Evolutionary conservation across 2,329 filamentous ascomycete species (phyloP).

Genomic region (Hymenoscyphus infarciens): DNA sequence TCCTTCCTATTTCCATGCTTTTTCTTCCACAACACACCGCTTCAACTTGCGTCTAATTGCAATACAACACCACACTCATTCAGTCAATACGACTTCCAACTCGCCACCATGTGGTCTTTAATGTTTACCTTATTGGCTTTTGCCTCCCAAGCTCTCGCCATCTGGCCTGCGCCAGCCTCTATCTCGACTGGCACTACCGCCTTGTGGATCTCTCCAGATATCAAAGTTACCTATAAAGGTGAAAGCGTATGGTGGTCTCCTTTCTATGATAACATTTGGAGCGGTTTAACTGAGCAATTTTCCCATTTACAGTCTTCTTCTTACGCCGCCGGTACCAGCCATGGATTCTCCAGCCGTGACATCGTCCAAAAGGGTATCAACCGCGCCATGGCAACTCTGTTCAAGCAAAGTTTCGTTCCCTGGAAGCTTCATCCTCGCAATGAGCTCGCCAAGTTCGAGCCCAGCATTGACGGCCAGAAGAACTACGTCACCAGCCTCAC

Average conservation of each 20-base stretch:
- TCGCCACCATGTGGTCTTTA: constrained; percentile 2
- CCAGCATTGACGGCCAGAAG: constrained; percentile 43
- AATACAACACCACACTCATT: neutral
- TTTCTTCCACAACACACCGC: neutral
- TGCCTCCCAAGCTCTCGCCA: constrained; percentile 36
- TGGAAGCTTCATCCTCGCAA: constrained; percentile 72
- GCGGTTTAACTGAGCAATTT: constrained; percentile 29
- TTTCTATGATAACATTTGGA: constrained; percentile 27
- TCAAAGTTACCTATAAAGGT: constrained; percentile 58
- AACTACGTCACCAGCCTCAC: constrained; percentile 55
- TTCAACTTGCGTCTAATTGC: neutral
- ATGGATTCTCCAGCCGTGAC: constrained; percentile 41
- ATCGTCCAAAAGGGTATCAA: constrained; percentile 55
- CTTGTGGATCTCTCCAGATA: constrained; percentile 50
- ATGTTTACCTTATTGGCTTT: constrained; percentile 24
- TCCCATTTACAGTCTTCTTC: constrained; percentile 23
- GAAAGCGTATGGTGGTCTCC: constrained; percentile 49
- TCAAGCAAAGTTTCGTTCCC: constrained; percentile 66
- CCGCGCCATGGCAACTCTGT: constrained; percentile 61
- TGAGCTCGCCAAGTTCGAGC: constrained; percentile 58
- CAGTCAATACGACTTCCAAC: neutral
- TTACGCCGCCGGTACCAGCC: constrained; percentile 9
- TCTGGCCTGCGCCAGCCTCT: constrained; percentile 55
- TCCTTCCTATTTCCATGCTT: neutral
- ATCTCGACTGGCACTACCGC: constrained; percentile 49